These are phyloP conservation scores for Phytopythium ostracodes DNA, from an alignment of 352 stramenopile genomes.

Conservation along the genomic window DNA sequence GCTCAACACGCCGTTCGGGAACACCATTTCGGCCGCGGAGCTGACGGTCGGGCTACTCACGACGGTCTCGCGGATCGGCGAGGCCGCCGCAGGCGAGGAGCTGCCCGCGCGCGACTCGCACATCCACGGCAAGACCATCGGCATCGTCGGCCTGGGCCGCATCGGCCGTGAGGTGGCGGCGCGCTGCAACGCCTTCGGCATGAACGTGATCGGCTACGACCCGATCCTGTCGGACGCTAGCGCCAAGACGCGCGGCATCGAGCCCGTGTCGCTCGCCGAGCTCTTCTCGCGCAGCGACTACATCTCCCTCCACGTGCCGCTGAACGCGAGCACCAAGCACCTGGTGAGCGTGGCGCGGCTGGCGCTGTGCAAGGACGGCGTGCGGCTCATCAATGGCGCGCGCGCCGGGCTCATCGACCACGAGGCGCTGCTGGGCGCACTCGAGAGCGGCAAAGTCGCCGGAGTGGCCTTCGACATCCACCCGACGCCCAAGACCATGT, in stretches of 20 bases:
- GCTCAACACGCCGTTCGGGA: conserved; percentile 95
- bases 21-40: conserved; percentile 95
- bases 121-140: conserved; percentile 91
- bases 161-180: conserved; percentile 93
- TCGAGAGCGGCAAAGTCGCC: conserved; percentile 79
- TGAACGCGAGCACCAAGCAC: conserved; percentile 92
- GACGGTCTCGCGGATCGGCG: conserved; percentile 40
- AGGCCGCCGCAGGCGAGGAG: conserved; percentile 1
- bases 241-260: conserved; percentile 72
- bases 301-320: conserved; percentile 95
- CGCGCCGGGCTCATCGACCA: conserved; percentile 93
- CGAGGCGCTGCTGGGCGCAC: conserved; percentile 81
- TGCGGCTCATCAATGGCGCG: conserved; percentile 93
- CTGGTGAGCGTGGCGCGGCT: conserved; percentile 85
- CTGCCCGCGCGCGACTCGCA: conserved; percentile 45
- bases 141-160: conserved; percentile 92
- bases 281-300: conserved; percentile 93
- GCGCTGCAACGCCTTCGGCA: conserved; percentile 90
- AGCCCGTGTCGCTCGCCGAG: conserved; percentile 80
- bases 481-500: conserved; percentile 15
- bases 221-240: conserved; percentile 88
- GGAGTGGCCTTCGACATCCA: conserved; percentile 77
- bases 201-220: conserved; percentile 94
- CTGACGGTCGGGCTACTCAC: conserved; percentile 92
- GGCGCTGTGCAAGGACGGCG: conserved; percentile 88